Evolutionary conservation across 345 rosid species (phyloP), one percentile per base, ranked within the genome.

Genomic region (Sonneratia caseolaris): DNA sequence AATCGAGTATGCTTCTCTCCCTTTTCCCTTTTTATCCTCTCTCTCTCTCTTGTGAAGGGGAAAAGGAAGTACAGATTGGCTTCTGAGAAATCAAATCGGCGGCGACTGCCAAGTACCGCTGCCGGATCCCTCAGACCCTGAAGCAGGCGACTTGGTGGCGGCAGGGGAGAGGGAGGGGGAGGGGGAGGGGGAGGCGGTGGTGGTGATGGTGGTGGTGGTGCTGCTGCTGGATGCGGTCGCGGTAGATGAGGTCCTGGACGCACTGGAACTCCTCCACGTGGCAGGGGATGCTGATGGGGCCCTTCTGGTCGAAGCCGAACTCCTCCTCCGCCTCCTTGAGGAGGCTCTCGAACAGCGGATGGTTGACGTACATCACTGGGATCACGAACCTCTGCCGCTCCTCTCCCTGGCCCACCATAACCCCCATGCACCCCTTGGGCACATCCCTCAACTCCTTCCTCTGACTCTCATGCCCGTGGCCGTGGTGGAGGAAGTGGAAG

Each of bases 241-340:
- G 59, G 68, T 84, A 85, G 75, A 93, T 91, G 70, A 86, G 70
- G 72, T 81, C 88, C 57, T 81, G 97, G 75, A 91, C 86, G 67
- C 76, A 76, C 16, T 84, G 87, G 48, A 93, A 93, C 77, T 91
- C 86, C 66, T 93, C 87, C 0, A 91, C 92, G 61, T 85, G 82
- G 79, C 97, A 93, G 61, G 97, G 98, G 49, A 93, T 84, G 16
- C 85, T 82, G 76, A 93, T 86, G 16, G 89, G 92, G 1, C 98
- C 98, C 21, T 79, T 67, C 45, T 89, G 96, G 22, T 82, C 81
- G 57, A 89, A 93, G 2, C 95, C 98, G 45, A 76, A 90, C 79
- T 87, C 93, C 37, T 87, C 87, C 73, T 92, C 97, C 35, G 97
- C 91, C 36, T 77, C 93, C 70, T 86, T 85, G 66, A 92, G 73